Evolutionary conservation across 495 filamentous ascomycete genomes (phyloP), one percentile per base, ranked within the genome.

Genomic region (Daldinia grandis): DNA sequence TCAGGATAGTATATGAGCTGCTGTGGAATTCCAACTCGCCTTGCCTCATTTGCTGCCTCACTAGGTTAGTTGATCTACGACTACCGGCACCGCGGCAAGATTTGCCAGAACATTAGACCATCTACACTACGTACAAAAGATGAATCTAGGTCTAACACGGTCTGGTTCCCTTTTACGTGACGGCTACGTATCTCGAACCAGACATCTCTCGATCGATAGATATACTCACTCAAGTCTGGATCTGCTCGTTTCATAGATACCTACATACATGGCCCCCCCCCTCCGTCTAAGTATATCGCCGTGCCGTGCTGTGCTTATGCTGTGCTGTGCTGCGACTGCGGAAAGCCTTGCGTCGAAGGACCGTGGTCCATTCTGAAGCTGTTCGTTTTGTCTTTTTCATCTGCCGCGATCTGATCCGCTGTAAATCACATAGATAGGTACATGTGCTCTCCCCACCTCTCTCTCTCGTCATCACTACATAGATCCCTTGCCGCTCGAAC

Each of bases 391-490:
- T 57, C 9, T 7, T 57, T 33, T 47, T 64, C 62, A 74, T 70
- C 68, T 74, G 74, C 65, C 71, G 72, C 74, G 71, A 74, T 74
- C 68, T 74, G 64, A 54, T 67, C 56, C 56, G 64, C 56, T 40
- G 42, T 63, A 56, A n/a, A 33, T 38, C 10, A 51, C 10, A n/a
- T n/a, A 7, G n/a, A n/a, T n/a, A n/a, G n/a, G n/a, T 17, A 28
- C 21, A 28, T 21, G 28, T 24, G 17, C 7, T 33, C 24, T 33
- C 65, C 33, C 69, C 59, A 30, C 60, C 50, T 58, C 56, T 64
- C 58, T 69, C 66, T 64, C 58, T 69, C 66, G 61, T 71, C 68
- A 64, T 65, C 57, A 57, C 57, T 4, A 27, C n/a, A 4, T 54
- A 40, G 67, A 68, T n/a, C 68, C 64, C 66, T 61, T 68, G 58